Evolutionary conservation across 305 asterid genomes (phyloP).

Genomic region (Fraxinus xanthoxyloides): DNA sequence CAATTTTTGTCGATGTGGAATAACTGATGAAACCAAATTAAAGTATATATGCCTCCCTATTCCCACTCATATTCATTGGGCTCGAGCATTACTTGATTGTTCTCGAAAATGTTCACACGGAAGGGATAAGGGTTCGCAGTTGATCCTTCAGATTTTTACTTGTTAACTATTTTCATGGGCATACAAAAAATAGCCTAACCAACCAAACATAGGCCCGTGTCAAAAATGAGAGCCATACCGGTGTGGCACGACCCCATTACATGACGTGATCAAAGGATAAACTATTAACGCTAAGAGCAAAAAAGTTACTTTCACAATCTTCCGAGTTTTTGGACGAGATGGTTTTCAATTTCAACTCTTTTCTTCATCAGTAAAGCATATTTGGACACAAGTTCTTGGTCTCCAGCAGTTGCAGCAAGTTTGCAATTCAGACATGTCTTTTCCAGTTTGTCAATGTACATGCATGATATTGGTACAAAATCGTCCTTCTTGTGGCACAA

Average conservation of each 20-base stretch:
- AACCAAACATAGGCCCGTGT: neutral
- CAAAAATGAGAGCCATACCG: neutral
- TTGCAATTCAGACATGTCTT: slow-evolving; percentile 55
- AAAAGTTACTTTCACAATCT: slow-evolving; percentile 29
- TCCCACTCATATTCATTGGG: no score
- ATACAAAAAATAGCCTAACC: neutral
- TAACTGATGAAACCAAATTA: no score
- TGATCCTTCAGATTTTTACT: neutral
- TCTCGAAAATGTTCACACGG: no score
- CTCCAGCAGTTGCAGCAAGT: slow-evolving; percentile 56
- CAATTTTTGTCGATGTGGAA: no score
- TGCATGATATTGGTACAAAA: slow-evolving; percentile 43
- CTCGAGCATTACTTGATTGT: no score
- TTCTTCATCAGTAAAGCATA: slow-evolving; percentile 60
- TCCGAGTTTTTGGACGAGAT: slow-evolving; percentile 48
- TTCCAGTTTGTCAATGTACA: slow-evolving; percentile 58
- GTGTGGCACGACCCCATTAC: neutral
- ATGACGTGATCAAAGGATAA: neutral
- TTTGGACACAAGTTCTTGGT: slow-evolving; percentile 31
- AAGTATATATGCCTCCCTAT: no score
- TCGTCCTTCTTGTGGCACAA: slow-evolving; percentile 48
- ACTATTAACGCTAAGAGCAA: neutral
- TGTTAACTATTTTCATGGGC: no score
- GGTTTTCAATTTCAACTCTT: slow-evolving; percentile 56
- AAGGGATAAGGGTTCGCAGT: neutral